A percentile compares a stretch with the other conserved stretches of the same genome.
Evolutionary conservation across 2,329 filamentous ascomycete genomes (phyloP).

Genomic region (Clonostachys solani): DNA sequence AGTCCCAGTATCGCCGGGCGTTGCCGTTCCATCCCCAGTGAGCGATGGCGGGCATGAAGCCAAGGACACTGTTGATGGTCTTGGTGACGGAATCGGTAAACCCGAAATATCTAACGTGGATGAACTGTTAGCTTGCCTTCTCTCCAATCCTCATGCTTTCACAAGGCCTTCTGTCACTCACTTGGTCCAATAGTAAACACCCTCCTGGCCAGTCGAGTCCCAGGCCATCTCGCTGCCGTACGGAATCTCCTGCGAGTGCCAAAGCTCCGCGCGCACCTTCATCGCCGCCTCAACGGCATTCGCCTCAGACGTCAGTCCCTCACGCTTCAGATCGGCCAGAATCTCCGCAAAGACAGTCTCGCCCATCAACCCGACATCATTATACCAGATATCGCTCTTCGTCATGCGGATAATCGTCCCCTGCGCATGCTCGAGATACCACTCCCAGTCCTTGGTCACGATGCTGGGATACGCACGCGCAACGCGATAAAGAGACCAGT

Average conservation of each 20-base stretch:
- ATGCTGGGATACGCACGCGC: slow-evolving; percentile 42
- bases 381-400: slow-evolving; percentile 34
- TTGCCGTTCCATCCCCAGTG: slow-evolving; percentile 63
- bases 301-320: slow-evolving; percentile 34
- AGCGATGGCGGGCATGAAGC: slow-evolving; percentile 51
- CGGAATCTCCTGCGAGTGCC: slow-evolving; percentile 46
- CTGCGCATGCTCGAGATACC: slow-evolving; percentile 52
- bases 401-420: slow-evolving; percentile 37
- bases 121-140: neutral
- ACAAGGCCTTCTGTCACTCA: slow-evolving; percentile 12
- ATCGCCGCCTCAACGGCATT: slow-evolving; percentile 36
- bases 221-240: slow-evolving; percentile 60
- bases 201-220: slow-evolving; percentile 59
- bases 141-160: neutral
- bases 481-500: slow-evolving; percentile 54
- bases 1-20: slow-evolving; percentile 57
- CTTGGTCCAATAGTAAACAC: slow-evolving; percentile 55
- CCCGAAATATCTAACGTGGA: slow-evolving; percentile 38
- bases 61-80: slow-evolving; percentile 47
- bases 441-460: slow-evolving; percentile 38
- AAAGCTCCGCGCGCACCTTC: slow-evolving; percentile 40
- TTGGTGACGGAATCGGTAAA: slow-evolving; percentile 38
- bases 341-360: slow-evolving; percentile 53
- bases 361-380: slow-evolving; percentile 49
- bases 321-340: slow-evolving; percentile 42